Evolutionary conservation across 352 stramenopile genomes (phyloP), one percentile per base, ranked within the genome.

Genomic region (Saprolegnia parasitica): DNA sequence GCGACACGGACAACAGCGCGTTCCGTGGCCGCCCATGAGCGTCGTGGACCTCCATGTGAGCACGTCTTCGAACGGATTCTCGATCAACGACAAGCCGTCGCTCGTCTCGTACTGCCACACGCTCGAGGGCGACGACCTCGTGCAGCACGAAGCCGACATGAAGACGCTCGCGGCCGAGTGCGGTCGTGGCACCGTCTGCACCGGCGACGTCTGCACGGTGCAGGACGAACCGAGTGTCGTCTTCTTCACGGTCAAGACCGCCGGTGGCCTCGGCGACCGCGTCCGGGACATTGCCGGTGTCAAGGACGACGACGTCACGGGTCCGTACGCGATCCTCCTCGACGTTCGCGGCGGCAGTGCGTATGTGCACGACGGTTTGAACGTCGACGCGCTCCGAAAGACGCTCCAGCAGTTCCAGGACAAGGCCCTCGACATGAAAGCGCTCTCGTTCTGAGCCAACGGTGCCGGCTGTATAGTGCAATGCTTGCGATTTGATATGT

Each of bases 171-270:
- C 56, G 9, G 39, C 56, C 10, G 56, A 63, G 56, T 63, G 16
- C 10, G 21, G 20, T n/a, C 20, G 21, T 15, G 56, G 56, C 10
- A 29, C 50, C 49, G 61, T 68, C 11, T 68, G 61, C 40, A 0
- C 54, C 5, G 61, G 61, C 16, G 61, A 68, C n/a, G 61, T 57
- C 26, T 68, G 61, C 39, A 68, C 49, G 18, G 16, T 29, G 9
- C 46, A 32, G 24, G 61, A 68, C 61, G 61, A 68, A 37, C 61
- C 61, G 0, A 13, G 11, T 15, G 61, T 60, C 26, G 56, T 68
- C 21, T 68, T 68, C 61, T 68, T 68, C 39, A 68, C 45, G 24
- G 56, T 24, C 29, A 68, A 62, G 24, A 21, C 23, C 20, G n/a
- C n/a, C 20, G 42, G 15, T n/a, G 49, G 45, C 49, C 20, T 68